phyloP scores from a whole-genome alignment of 2,329 filamentous ascomycete species.

The Laburnicola sp. region DNA sequence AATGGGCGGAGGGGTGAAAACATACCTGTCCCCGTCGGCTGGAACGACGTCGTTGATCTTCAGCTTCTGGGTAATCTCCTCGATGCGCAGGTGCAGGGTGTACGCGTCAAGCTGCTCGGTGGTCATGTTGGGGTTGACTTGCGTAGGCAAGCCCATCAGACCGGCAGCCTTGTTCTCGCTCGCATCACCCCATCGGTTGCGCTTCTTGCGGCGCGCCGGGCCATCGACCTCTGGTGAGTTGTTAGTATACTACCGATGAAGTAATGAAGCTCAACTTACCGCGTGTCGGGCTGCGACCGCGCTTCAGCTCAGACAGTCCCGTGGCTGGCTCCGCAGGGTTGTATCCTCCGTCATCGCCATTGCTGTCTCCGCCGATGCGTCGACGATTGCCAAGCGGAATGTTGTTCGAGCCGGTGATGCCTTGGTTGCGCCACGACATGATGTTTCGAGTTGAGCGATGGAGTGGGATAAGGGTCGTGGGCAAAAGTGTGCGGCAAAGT shows the following conservation, averaged over 20 bases:
- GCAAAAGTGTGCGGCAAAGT: slow-evolving; percentile 1
- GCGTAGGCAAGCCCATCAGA: slow-evolving; percentile 94
- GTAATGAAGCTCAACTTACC: slow-evolving; percentile 55
- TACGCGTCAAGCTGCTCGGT: slow-evolving; percentile 98
- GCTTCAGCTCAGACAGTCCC: slow-evolving; percentile 65
- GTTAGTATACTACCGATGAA: slow-evolving; percentile 14
- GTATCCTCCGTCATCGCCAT: slow-evolving; percentile 50
- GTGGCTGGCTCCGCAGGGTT: slow-evolving; percentile 52
- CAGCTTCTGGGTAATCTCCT: slow-evolving; percentile 99
- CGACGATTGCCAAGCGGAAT: slow-evolving; percentile 86
- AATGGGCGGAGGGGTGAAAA: slow-evolving; percentile 20
- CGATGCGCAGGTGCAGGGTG: slow-evolving; percentile 91
- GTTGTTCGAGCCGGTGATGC: slow-evolving; percentile 97
- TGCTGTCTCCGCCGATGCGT: slow-evolving; percentile 70
- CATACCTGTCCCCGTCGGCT: slow-evolving; percentile 90
- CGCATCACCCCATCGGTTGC: slow-evolving; percentile 96
- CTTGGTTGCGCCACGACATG: slow-evolving; percentile 70
- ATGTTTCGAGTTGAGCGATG: slow-evolving; percentile 24
- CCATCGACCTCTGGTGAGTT: slow-evolving; percentile 62
- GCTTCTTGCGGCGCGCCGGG: slow-evolving; percentile 90
- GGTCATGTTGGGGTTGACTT: slow-evolving; percentile 97
- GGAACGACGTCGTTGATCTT: slow-evolving; percentile 99
- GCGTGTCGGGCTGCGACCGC: slow-evolving; percentile 88
- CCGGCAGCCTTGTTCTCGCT: slow-evolving; percentile 98
- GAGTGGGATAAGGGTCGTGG: slow-evolving; percentile 12